phyloP scores from a whole-genome alignment of 768 basidiomycete genomes.

The Tylopilus sp. region DNA sequence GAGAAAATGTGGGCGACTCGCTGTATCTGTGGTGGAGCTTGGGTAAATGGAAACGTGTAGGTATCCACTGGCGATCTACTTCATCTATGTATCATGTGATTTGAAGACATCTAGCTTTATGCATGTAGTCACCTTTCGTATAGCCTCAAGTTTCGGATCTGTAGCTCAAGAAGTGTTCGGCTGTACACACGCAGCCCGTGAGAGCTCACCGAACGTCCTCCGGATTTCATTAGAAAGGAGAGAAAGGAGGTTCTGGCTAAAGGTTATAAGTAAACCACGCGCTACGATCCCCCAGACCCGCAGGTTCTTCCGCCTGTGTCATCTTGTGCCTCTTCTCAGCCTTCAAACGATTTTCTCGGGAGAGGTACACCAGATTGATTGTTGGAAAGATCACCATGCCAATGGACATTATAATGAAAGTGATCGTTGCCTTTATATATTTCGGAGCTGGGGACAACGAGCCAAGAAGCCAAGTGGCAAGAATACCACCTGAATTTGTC shows the following conservation, averaged over 20 bases:
- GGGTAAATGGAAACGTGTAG: slow-evolving; percentile 36
- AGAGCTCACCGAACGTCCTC: too few species aligned
- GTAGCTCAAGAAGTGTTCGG: too few species aligned
- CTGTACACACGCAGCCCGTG: too few species aligned
- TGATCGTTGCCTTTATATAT: slow-evolving; percentile 47
- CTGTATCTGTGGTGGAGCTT: slow-evolving; percentile 73
- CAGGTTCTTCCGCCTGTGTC: slow-evolving; percentile 34
- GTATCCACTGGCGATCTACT: not conserved
- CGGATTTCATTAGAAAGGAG: too few species aligned
- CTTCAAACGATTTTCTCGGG: slow-evolving; percentile 45
- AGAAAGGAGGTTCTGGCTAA: too few species aligned
- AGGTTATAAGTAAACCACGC: slow-evolving; percentile 55
- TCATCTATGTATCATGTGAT: not conserved
- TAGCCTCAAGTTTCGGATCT: not conserved
- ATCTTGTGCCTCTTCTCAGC: slow-evolving; percentile 31
- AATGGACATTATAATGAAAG: slow-evolving; percentile 35
- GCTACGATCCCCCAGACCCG: slow-evolving; percentile 44
- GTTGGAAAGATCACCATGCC: slow-evolving; percentile 36
- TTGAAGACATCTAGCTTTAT: not conserved
- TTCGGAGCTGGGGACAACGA: slow-evolving; percentile 45
- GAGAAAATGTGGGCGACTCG: slow-evolving; percentile 54
- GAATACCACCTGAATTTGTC: slow-evolving; percentile 58
- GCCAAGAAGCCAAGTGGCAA: slow-evolving; percentile 59
- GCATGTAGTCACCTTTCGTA: not conserved
- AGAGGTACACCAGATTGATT: slow-evolving; percentile 41